Conservation (phyloP, 768 basidiomycete genomes). For the Pulveroboletus sp. region DNA sequence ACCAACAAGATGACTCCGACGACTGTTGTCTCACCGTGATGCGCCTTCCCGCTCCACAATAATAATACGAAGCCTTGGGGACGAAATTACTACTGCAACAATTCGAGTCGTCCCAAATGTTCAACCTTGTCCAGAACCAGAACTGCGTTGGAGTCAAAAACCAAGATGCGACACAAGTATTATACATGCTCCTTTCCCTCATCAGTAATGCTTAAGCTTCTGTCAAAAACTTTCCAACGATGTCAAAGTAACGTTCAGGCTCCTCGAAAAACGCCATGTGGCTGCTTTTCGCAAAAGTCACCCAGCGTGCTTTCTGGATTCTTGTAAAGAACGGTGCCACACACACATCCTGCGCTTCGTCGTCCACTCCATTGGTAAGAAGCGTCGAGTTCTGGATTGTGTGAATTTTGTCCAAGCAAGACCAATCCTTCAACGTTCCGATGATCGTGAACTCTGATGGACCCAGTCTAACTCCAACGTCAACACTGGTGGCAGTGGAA, state of each 20-base stretch:
- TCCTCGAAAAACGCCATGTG: conserved; percentile 18
- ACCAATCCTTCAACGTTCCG: conserved; percentile 46
- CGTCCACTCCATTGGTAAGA: conserved; percentile 37
- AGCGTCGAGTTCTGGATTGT: conserved; percentile 39
- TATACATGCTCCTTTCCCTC: too few species aligned
- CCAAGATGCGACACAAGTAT: too few species aligned
- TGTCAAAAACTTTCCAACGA: conserved; percentile 16
- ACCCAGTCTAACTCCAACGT: conserved; percentile 9
- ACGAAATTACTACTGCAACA: too few species aligned
- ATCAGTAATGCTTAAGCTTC: too few species aligned
- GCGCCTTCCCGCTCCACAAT: too few species aligned
- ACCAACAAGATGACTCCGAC: too few species aligned
- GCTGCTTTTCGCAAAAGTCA: conserved; percentile 26
- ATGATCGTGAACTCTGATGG: conserved; percentile 37
- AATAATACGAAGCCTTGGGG: too few species aligned
- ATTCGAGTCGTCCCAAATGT: too few species aligned
- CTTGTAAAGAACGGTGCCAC: conserved; percentile 33
- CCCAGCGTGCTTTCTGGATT: conserved; percentile 36
- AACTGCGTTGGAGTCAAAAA: too few species aligned
- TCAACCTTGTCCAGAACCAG: too few species aligned
- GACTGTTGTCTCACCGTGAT: too few species aligned
- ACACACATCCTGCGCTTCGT: conserved; percentile 37
- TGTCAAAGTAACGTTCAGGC: conserved; percentile 16
- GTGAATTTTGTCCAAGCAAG: conserved; percentile 41
- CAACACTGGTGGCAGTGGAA: background rate